These are phyloP conservation scores for Ogataea angusta DNA, from an alignment of 805 yeast species.

Conservation along the genomic window DNA sequence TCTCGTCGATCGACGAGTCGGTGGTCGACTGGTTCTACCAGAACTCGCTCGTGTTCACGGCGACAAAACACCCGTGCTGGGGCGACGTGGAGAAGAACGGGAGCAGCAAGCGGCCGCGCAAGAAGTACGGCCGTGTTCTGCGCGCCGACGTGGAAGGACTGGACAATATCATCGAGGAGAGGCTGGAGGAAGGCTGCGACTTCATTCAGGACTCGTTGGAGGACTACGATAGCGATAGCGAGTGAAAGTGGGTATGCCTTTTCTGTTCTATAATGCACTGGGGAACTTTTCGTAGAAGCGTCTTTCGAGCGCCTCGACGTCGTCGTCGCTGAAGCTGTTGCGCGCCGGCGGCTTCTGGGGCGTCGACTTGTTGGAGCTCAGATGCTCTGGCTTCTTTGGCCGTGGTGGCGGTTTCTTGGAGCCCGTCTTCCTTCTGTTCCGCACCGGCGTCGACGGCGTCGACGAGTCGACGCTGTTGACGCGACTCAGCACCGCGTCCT, in stretches of 20 bases:
- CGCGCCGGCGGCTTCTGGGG: slow-evolving; percentile 3
- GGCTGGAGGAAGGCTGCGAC: slow-evolving; percentile 82
- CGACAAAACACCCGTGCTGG: slow-evolving; percentile 79
- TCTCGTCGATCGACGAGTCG: slow-evolving; percentile 85
- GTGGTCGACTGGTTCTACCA: slow-evolving; percentile 89
- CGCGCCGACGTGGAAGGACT: slow-evolving; percentile 71
- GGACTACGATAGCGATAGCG: slow-evolving; percentile 50
- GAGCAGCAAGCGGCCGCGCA: slow-evolving; percentile 67
- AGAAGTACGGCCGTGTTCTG: slow-evolving; percentile 87
- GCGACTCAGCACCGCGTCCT: slow-evolving; percentile 11
- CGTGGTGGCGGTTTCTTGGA: slow-evolving; percentile 44
- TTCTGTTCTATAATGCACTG: slow-evolving; percentile 42
- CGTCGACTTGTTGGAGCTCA: slow-evolving; percentile 36
- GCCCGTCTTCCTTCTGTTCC: slow-evolving; percentile 8
- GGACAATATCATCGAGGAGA: slow-evolving; percentile 71
- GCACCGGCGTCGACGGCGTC: slow-evolving; percentile 8
- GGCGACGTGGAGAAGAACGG: slow-evolving; percentile 38
- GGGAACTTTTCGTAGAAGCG: slow-evolving; percentile 60
- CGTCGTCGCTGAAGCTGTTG: slow-evolving; percentile 28
- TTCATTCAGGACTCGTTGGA: slow-evolving; percentile 78
- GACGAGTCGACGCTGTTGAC: slow-evolving; percentile 12
- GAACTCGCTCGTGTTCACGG: slow-evolving; percentile 78
- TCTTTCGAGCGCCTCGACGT: slow-evolving; percentile 56
- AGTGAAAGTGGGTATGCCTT: slow-evolving; percentile 15
- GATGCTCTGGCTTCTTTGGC: slow-evolving; percentile 60